Conservation (phyloP, 2,329 filamentous ascomycete species). For the Botrytis pseudocinerea region DNA sequence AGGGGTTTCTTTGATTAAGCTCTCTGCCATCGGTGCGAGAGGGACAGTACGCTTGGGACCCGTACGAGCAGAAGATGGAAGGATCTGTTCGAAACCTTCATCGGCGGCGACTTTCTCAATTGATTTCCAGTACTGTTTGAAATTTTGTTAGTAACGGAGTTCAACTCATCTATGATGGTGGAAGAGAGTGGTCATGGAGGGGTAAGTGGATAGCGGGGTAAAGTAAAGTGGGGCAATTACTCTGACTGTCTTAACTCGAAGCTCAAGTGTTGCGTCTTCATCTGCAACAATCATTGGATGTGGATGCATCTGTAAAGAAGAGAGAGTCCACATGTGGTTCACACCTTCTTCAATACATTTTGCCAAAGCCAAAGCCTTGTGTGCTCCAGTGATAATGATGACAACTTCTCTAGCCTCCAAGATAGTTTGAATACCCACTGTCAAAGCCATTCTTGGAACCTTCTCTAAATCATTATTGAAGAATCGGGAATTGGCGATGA, state of each 20-base stretch:
- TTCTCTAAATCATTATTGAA: slow-evolving; percentile 72
- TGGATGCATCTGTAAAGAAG: slow-evolving; percentile 75
- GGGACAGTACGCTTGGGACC: slow-evolving; percentile 42
- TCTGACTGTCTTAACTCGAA: slow-evolving; percentile 73
- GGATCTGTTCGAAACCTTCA: slow-evolving; percentile 58
- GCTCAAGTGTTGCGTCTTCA: slow-evolving; percentile 72
- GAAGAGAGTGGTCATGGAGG: neutral
- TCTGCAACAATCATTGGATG: slow-evolving; percentile 83
- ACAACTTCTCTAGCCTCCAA: slow-evolving; percentile 80
- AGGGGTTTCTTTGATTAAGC: slow-evolving; percentile 37
- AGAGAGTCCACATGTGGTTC: slow-evolving; percentile 91
- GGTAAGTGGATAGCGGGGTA: neutral
- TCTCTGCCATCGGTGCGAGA: slow-evolving; percentile 30
- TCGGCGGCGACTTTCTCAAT: slow-evolving; percentile 64
- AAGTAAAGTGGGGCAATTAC: slow-evolving; percentile 41
- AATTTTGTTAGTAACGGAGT: neutral
- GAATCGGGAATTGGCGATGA: slow-evolving; percentile 81
- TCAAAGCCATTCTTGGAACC: slow-evolving; percentile 80
- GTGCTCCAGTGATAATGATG: slow-evolving; percentile 77
- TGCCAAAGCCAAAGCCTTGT: slow-evolving; percentile 78
- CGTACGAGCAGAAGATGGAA: slow-evolving; percentile 57
- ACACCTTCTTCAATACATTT: slow-evolving; percentile 79
- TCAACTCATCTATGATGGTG: neutral
- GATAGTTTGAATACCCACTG: slow-evolving; percentile 81
- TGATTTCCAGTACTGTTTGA: slow-evolving; percentile 64